Conservation (phyloP, 768 basidiomycete genomes). For the Termitomyces bulborhizus region DNA sequence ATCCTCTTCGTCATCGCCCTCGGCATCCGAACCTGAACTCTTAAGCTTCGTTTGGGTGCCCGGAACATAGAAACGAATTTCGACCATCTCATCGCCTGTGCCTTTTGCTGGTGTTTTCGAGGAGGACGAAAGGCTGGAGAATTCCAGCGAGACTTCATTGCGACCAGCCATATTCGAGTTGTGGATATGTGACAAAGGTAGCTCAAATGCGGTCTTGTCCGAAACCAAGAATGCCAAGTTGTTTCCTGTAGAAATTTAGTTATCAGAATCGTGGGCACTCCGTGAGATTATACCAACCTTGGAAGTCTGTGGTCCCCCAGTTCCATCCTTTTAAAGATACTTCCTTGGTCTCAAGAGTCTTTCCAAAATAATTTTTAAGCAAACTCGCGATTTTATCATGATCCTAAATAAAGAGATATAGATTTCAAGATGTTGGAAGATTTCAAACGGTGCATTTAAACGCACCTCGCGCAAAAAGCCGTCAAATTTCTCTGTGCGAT, state of each 20-base stretch:
- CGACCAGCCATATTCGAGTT: conserved; percentile 98
- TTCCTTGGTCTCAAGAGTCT: conserved; percentile 83
- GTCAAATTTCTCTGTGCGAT: conserved; percentile 81
- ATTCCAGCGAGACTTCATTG: conserved; percentile 99
- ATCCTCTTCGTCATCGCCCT: conserved; percentile 65
- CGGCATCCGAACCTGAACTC: conserved; percentile 62
- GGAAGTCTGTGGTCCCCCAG: conserved; percentile 94
- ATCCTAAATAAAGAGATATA: conserved; percentile 48
- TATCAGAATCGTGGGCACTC: neutral
- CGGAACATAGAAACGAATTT: conserved; percentile 95
- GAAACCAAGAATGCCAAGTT: conserved; percentile 90
- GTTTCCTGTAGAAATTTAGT: conserved; percentile 48
- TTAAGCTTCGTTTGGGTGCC: conserved; percentile 58
- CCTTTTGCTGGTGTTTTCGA: conserved; percentile 32
- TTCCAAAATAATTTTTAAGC: conserved; percentile 81
- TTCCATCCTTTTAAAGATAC: conserved; percentile 95
- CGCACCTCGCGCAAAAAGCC: conserved; percentile 87
- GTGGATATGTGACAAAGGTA: conserved; percentile 80
- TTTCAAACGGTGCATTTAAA: conserved; percentile 1
- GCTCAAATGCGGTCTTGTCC: conserved; percentile 82
- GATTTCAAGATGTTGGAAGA: neutral
- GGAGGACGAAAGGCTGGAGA: conserved; percentile 44
- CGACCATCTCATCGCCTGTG: conserved; percentile 82
- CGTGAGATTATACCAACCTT: conserved; percentile 45
- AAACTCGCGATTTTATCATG: conserved; percentile 78